These are phyloP conservation scores for Craspedostauros australis DNA, from an alignment of 108 stramenopile species.

Conservation along the genomic window DNA sequence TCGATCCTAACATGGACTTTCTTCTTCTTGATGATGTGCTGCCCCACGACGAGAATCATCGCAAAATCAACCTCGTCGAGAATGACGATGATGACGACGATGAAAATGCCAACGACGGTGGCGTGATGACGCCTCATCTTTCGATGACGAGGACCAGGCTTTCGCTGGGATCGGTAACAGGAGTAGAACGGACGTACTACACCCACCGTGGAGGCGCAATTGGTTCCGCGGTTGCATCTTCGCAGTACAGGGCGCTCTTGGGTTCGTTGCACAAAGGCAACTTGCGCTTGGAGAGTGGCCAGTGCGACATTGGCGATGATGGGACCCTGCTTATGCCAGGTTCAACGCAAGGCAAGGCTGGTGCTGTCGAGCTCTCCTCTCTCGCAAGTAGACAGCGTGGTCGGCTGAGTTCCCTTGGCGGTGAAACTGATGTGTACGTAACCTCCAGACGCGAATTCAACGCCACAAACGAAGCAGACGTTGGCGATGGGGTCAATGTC, in stretches of 20 bases:
- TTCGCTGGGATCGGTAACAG: constrained; percentile 30
- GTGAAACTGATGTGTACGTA: too few species aligned
- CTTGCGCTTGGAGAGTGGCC: constrained; percentile 24
- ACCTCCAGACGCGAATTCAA: too few species aligned
- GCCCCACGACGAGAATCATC: constrained; percentile 51
- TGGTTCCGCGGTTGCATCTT: constrained; percentile 2
- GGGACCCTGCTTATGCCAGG: constrained; percentile 57
- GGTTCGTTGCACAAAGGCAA: constrained; percentile 25
- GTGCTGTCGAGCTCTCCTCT: too few species aligned
- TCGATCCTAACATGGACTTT: constrained; percentile 75
- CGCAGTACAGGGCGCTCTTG: constrained; percentile 23
- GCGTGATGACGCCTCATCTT: constrained; percentile 5
- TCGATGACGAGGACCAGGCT: constrained; percentile 23
- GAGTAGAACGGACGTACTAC: constrained; percentile 13
- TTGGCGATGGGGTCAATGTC: constrained; percentile 11
- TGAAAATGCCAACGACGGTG: background rate
- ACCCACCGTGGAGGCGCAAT: background rate
- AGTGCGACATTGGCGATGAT: constrained; percentile 42
- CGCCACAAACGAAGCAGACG: too few species aligned
- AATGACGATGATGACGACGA: constrained; percentile 11
- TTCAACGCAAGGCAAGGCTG: too few species aligned
- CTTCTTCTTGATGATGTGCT: constrained; percentile 92
- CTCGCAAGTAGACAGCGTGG: too few species aligned
- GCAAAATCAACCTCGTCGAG: constrained; percentile 43
- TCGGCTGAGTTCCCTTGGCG: too few species aligned